Evolutionary conservation across 768 basidiomycete species (phyloP), one percentile per base, ranked within the genome.

Genomic region (Boletus coccyginus): DNA sequence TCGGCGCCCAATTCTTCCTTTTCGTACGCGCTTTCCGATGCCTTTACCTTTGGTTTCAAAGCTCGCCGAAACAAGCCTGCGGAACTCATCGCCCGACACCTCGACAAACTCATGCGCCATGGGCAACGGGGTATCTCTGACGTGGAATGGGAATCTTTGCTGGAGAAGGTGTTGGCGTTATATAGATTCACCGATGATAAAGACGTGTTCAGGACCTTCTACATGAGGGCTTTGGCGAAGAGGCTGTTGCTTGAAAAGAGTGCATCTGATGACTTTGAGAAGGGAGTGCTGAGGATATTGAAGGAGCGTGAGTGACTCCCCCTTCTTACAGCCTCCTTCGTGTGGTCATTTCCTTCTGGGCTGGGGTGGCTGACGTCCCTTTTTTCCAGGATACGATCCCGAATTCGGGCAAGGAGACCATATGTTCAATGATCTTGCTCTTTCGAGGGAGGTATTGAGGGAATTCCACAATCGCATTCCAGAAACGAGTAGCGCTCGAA

Each of bases 331-430:
- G 27, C 3, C 21, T 24, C 21, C 27, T 3, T 17, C 16, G 7
- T 24, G 11, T 19, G 40, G 27, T 17, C 7, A 27, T 21, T 7
- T 35, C 10, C 13, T 11, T 44, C n/a, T 19, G 7, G n/a, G n/a
- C n/a, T 55, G 19, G 17, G 12, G 49, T 24, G 31, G 42, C 16
- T 44, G 76, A 71, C 43, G 39, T 49, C 43, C 24, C 35, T 46
- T 27, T 52, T 47, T 46, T 52, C 45, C 65, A 96, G 96, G 88
- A 50, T 96, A 95, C 64, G 97, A 98, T 68, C 90, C 94, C 12
- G 94, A 96, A 57, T 98, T 98, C 66, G 90, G 88, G 9, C 90
- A 89, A 75, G 93, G 94, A 48, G 92, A 94, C 63, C 85, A 92
- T 40, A 96, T 98, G 96, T 96, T 98, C 76, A 94, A 86, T 57